Conservation (phyloP, 2,329 filamentous ascomycete species). For the Diaporthe humulicola region DNA sequence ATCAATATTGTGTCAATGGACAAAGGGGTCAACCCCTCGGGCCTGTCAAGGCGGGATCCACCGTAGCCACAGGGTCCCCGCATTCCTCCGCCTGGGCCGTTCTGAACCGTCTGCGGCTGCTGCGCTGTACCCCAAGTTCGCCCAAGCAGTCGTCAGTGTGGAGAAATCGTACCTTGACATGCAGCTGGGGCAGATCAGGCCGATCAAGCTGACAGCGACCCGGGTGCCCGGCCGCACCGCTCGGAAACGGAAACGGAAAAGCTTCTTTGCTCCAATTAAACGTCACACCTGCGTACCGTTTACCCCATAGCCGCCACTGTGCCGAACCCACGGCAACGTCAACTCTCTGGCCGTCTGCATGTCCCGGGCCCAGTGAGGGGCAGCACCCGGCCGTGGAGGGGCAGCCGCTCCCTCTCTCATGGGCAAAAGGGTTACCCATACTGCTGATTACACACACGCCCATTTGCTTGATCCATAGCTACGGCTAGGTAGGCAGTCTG, state of each 20-base stretch:
- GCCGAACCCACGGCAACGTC: slow-evolving; percentile 21
- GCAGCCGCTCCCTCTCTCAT: background rate
- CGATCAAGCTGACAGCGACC: slow-evolving; percentile 31
- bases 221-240: background rate
- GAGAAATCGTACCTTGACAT: slow-evolving; percentile 16
- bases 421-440: background rate
- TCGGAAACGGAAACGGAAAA: slow-evolving; percentile 27
- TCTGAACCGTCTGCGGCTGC: slow-evolving; percentile 6
- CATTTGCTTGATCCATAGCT: background rate
- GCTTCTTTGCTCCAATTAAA: slow-evolving; percentile 37
- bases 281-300: slow-evolving; percentile 31
- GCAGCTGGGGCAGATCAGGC: slow-evolving; percentile 29
- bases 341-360: background rate
- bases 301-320: slow-evolving; percentile 33
- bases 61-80: background rate
- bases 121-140: background rate
- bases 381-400: background rate
- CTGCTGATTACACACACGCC: background rate
- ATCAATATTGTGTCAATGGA: slow-evolving; percentile 18
- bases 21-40: background rate
- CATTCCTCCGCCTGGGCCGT: slow-evolving; percentile 21
- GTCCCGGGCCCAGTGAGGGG: slow-evolving; percentile 11
- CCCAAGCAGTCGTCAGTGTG: slow-evolving; percentile 20
- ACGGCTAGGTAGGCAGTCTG: no score
- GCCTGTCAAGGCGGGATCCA: background rate